Evolutionary conservation across 1,139 yeast genomes (phyloP), one percentile per base, ranked within the genome.

Genomic region (Taphrina betulina): DNA sequence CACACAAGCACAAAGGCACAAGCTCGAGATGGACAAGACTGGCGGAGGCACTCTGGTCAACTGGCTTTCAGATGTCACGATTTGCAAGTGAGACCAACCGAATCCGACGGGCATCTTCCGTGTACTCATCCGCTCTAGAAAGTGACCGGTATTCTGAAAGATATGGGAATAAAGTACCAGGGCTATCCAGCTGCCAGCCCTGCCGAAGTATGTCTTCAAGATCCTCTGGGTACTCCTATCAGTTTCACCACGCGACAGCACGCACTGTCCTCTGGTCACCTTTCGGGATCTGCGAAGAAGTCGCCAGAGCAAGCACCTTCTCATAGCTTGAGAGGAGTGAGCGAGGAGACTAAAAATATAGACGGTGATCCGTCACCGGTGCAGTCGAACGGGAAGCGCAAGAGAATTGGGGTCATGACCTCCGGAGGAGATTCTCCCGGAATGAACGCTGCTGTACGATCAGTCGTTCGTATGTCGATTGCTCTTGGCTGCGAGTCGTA

Each of bases 341-440:
- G 16, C n/a, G 19, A 29, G 22, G 36, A 23, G 51, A 17, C 43
- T 20, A 46, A 19, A 16, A 37, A 45, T 22, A 53, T 51, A 10
- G 28, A 53, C n/a, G 52, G 59, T 8, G 51, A 43, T 24, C 50
- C 33, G 23, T 16, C 34, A 35, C 53, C 55, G 28, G 19, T 20
- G 14, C 42, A 33, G 20, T 44, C 60, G 8, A 50, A 54, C 37
- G 61, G 48, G 22, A 61, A 61, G 24, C 64, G 65, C 55, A 78
- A 81, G 75, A 78, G 84, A 67, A 85, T 92, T 63, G 98, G 95
- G 4, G 94, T 92, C 53, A 87, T 92, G 92, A 92, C 98, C 1
- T 87, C 96, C 1, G 98, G 98, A 64, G 98, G 98, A 69, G 98
- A 90, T 71, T 89, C 97, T 43, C 98, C 95, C 22, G 98, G 98